Base-by-base conservation (phyloP, 306 rosid genomes). In the Fragaria nilgerrensis region DNA sequence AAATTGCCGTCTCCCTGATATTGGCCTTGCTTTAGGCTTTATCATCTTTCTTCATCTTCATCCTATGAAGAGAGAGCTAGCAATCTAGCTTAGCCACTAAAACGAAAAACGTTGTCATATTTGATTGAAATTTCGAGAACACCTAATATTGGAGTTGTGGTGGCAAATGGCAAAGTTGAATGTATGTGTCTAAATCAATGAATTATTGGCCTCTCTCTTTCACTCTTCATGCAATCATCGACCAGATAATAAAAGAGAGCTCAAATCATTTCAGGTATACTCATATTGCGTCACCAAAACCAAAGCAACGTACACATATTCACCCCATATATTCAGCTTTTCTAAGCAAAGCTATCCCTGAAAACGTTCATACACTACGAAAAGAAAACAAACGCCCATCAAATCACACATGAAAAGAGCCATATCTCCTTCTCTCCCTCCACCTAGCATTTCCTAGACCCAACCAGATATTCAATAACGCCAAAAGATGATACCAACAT, bases 391-490 rank as follows among this genome's bases (percentile, higher is more conserved):
- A 34, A 15, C 45, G 74, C 68, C 80, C 22, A 47, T 78, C 20
- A 44, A 36, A 62, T 62, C 67, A 62, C 11, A 61, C 22, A 63
- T 63, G 43, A 63, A 32, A 63, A 63, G 68, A 63, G 41, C 41
- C 41, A 63, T 32, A 63, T 27, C n/a, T 56, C 63, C 29, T 56
- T 29, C 63, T 3, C 10, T 56, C 6, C 29, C 63, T 22, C 75
- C 86, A 83, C 76, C 76, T 80, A 32, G 77, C 87, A 73, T 27
- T 63, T 58, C 27, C 67, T 14, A 13, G 36, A 5, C 56, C 62
- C 70, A 66, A 68, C n/a, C 68, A 72, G 39, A 59, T 59, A 32
- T 63, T 3, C n/a, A 73, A 78, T 65, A 72, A 15, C 47, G 77
- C 75, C 82, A 80, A 68, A 25, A 49, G 61, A 3, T 6, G 27